phyloP scores from a whole-genome alignment of 1,284 basidiomycete genomes.

The Sparassis latifolia region DNA sequence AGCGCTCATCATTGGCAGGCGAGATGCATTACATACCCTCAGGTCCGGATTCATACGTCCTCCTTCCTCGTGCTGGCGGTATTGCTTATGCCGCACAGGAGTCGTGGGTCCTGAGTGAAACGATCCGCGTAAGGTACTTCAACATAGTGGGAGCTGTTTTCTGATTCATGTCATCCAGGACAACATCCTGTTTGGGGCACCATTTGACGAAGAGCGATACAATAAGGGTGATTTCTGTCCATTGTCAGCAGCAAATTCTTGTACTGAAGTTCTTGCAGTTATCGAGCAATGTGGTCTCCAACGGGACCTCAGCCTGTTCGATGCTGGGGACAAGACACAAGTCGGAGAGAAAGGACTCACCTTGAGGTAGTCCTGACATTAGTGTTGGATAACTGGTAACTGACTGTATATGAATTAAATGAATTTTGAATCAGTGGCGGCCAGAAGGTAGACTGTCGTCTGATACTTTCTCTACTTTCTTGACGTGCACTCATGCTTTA shows the following conservation, averaged over 20 bases:
- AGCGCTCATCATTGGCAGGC: conserved; percentile 21
- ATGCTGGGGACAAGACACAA: conserved; percentile 70
- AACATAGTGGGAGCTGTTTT: background rate
- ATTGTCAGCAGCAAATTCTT: background rate
- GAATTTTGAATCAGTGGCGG: conserved; percentile 40
- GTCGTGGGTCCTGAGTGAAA: conserved; percentile 65
- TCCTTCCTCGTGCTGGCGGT: conserved; percentile 59
- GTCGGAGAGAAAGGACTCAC: conserved; percentile 64
- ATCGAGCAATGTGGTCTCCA: conserved; percentile 59
- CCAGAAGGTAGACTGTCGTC: conserved; percentile 40
- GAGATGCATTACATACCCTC: conserved; percentile 56
- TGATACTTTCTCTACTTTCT: too few relatives aligned
- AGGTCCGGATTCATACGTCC: conserved; percentile 52
- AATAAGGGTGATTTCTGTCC: conserved; percentile 29
- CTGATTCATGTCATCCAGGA: conserved; percentile 18
- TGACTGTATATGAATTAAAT: conserved; percentile 9
- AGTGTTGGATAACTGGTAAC: conserved; percentile 7
- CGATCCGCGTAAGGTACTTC: conserved; percentile 29
- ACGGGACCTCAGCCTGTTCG: conserved; percentile 58
- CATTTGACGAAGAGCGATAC: conserved; percentile 36
- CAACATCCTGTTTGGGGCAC: conserved; percentile 39
- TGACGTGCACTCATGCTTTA: too few relatives aligned
- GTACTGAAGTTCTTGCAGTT: conserved; percentile 29
- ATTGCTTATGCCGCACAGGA: conserved; percentile 75
- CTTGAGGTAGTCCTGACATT: conserved; percentile 24